Conservation (phyloP, 129 eudicot species). For the Flaveria robusta region DNA sequence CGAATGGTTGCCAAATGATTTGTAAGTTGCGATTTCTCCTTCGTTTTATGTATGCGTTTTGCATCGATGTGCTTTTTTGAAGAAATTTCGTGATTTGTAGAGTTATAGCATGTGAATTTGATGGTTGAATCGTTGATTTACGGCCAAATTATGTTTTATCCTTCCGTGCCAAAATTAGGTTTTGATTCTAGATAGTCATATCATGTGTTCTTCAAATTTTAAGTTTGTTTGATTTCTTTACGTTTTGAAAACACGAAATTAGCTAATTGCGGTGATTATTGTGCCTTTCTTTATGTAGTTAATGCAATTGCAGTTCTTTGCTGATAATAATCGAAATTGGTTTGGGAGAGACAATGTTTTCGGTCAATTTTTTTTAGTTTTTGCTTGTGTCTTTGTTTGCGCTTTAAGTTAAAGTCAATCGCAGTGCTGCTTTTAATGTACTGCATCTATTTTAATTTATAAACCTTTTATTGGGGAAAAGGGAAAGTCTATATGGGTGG, state of each 20-base stretch:
- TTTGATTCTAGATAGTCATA: not conserved
- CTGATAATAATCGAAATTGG: not conserved
- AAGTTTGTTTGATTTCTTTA: not conserved
- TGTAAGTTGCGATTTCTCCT: conserved; percentile 22
- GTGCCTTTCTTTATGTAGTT: not conserved
- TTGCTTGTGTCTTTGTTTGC: not conserved
- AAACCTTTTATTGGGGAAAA: conserved; percentile 6
- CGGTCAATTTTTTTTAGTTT: not conserved
- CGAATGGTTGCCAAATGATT: conserved; percentile 71
- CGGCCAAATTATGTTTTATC: not conserved
- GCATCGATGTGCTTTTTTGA: no score
- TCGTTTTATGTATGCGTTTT: not conserved
- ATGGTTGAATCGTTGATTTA: conserved; percentile 10
- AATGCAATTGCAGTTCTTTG: not conserved
- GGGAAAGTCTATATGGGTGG: not conserved
- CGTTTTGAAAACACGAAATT: not conserved
- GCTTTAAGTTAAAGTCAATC: conserved; percentile 10
- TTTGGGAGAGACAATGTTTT: not conserved
- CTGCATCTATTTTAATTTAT: not conserved
- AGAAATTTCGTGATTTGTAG: not conserved
- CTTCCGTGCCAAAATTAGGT: not conserved
- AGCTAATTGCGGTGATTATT: conserved; percentile 6
- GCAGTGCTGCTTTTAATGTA: not conserved
- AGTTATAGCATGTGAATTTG: not conserved
- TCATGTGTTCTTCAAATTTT: not conserved